A percentile compares a stretch with the other conserved stretches of the same genome.
phyloP scores from a whole-genome alignment of 2,329 filamentous ascomycete species.

The Aspergillus fijiensis region DNA sequence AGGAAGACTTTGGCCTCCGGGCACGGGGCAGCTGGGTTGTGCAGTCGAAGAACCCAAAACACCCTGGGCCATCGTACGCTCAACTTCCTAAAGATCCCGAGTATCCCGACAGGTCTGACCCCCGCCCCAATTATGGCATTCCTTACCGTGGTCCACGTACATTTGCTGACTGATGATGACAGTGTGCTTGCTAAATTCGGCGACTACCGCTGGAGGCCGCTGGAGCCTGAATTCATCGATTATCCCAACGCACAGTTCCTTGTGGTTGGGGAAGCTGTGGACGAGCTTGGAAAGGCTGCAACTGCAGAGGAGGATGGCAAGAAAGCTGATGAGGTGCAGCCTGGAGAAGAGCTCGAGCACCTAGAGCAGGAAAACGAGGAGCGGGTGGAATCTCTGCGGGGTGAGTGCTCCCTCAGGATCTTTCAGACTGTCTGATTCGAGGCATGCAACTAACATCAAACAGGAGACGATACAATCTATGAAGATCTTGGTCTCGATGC shows the following conservation, averaged over 20 bases:
- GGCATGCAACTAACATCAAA: slow-evolving; percentile 1
- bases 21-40: slow-evolving; percentile 74
- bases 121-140: no score
- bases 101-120: slow-evolving; percentile 67
- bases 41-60: slow-evolving; percentile 76
- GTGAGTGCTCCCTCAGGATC: slow-evolving; percentile 32
- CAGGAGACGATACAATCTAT: slow-evolving; percentile 61
- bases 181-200: slow-evolving; percentile 71
- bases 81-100: slow-evolving; percentile 64
- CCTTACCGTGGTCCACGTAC: neutral
- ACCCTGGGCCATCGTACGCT: slow-evolving; percentile 63
- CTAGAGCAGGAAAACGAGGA: slow-evolving; percentile 73
- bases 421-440: neutral
- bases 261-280: slow-evolving; percentile 63
- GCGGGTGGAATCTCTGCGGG: slow-evolving; percentile 61
- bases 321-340: slow-evolving; percentile 59
- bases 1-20: slow-evolving; percentile 70
- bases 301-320: slow-evolving; percentile 41
- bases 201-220: slow-evolving; percentile 70
- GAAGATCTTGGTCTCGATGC: slow-evolving; percentile 58
- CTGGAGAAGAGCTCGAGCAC: slow-evolving; percentile 69
- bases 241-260: slow-evolving; percentile 75
- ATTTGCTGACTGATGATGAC: neutral
- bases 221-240: slow-evolving; percentile 71
- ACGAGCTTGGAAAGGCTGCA: slow-evolving; percentile 36